These are phyloP conservation scores for Xylaria arbuscula DNA, from an alignment of 2,329 filamentous ascomycete species.

Conservation along the genomic window DNA sequence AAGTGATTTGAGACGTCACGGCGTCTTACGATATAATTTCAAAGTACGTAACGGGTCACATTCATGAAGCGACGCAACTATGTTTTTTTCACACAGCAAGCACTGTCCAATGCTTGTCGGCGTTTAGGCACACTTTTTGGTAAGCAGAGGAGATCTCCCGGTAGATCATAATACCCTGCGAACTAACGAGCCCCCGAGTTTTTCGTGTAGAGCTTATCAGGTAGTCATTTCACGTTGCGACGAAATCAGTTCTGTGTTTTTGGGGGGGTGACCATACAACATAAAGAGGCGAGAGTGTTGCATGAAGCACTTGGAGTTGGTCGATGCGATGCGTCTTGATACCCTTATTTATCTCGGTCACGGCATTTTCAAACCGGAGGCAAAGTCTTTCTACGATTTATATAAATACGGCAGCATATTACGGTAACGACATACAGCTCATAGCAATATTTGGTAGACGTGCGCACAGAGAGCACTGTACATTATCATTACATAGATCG, in stretches of 20 bases:
- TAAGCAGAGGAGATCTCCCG: conserved; percentile 14
- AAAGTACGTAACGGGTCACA: background rate
- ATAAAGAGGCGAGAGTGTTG: conserved; percentile 24
- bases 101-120: background rate
- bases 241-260: background rate
- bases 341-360: conserved; percentile 19
- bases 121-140: conserved; percentile 1
- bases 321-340: conserved; percentile 31
- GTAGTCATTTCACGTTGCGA: conserved; percentile 1
- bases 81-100: background rate
- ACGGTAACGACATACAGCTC: conserved; percentile 17
- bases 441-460: background rate
- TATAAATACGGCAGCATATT: conserved; percentile 13
- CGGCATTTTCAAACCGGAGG: conserved; percentile 5
- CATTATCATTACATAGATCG: conserved; percentile 20
- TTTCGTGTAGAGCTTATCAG: conserved; percentile 2
- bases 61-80: background rate
- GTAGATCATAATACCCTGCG: conserved; percentile 5
- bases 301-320: conserved; percentile 29
- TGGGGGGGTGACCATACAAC: background rate
- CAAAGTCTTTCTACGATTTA: conserved; percentile 15
- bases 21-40: background rate
- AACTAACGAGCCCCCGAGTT: conserved; percentile 5
- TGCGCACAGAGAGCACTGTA: conserved; percentile 15
- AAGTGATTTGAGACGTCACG: background rate